Evolutionary conservation across 2,329 filamentous ascomycete genomes (phyloP).

Genomic region (Niveomyces coronatus): DNA sequence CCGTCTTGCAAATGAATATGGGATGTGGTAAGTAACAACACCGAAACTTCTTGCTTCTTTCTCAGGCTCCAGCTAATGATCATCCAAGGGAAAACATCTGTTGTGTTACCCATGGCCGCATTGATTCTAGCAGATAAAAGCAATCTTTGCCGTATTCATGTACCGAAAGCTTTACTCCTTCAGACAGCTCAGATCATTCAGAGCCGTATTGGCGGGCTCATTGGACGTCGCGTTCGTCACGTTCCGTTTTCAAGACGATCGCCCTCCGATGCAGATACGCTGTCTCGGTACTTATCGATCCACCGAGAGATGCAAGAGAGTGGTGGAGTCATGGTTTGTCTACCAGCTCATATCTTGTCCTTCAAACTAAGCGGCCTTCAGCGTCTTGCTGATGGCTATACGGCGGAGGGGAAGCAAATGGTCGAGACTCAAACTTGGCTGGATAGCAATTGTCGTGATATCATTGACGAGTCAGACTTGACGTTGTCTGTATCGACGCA

Average conservation of each 20-base stretch:
- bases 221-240: conserved; percentile 42
- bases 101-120: conserved; percentile 43
- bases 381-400: conserved; percentile 36
- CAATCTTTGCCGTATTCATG: conserved; percentile 41
- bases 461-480: conserved; percentile 55
- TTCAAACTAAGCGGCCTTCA: conserved; percentile 54
- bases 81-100: conserved; percentile 42
- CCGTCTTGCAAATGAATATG: conserved; percentile 58
- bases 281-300: conserved; percentile 27
- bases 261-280: conserved; percentile 19
- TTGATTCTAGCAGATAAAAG: conserved; percentile 33
- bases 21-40: conserved; percentile 37
- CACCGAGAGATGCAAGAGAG: conserved; percentile 28
- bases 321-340: conserved; percentile 45
- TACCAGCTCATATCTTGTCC: conserved; percentile 56
- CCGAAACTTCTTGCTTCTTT: neutral
- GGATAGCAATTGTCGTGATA: conserved; percentile 39
- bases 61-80: neutral
- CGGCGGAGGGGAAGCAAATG: conserved; percentile 34
- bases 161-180: conserved; percentile 44
- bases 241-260: conserved; percentile 48
- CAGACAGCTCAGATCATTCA: conserved; percentile 49
- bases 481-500: conserved; percentile 44
- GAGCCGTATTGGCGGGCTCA: conserved; percentile 41
- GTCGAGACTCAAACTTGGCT: conserved; percentile 41